Evolutionary conservation across 2,329 filamentous ascomycete species (phyloP).

Genomic region (Microcyclospora tardicrescens): DNA sequence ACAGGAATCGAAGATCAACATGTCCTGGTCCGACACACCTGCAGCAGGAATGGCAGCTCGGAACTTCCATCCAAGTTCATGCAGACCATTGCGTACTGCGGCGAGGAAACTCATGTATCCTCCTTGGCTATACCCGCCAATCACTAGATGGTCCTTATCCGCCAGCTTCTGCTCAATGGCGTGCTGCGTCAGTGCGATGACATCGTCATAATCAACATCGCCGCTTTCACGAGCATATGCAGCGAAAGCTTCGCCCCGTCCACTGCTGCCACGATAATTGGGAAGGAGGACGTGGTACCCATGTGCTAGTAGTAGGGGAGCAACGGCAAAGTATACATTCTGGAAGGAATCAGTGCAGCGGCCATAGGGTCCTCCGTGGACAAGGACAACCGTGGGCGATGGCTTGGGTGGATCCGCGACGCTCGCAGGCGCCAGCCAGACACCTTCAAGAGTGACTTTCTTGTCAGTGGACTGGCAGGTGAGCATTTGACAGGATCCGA

Average conservation of each 20-base stretch:
- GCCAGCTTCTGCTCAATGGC: constrained; percentile 23
- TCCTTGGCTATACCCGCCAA: constrained; percentile 29
- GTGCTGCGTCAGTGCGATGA: constrained; percentile 23
- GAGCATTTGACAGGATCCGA: constrained; percentile 15
- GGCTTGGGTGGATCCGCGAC: constrained; percentile 7
- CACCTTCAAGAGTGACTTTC: constrained; percentile 17
- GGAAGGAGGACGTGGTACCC: constrained; percentile 28
- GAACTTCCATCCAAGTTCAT: constrained; percentile 25
- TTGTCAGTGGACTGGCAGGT: constrained; percentile 18
- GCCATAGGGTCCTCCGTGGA: constrained; percentile 26
- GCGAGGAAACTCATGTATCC: constrained; percentile 28
- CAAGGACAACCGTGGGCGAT: constrained; percentile 23
- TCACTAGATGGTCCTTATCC: constrained; percentile 21
- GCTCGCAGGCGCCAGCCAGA: constrained; percentile 16
- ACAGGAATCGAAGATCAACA: constrained; percentile 24
- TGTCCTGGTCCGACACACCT: constrained; percentile 27
- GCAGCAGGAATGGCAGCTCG: constrained; percentile 25
- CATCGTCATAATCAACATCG: constrained; percentile 26
- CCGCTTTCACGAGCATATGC: constrained; percentile 21
- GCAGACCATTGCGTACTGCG: constrained; percentile 24
- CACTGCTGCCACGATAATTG: constrained; percentile 28
- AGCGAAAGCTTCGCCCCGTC: constrained; percentile 24
- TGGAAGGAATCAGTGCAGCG: constrained; percentile 22
- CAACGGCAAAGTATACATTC: constrained; percentile 16
- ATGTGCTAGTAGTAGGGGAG: constrained; percentile 21